These are phyloP conservation scores for Arabidopsis thaliana DNA, from an alignment of 345 rosid genomes.

Conservation along the genomic window DNA sequence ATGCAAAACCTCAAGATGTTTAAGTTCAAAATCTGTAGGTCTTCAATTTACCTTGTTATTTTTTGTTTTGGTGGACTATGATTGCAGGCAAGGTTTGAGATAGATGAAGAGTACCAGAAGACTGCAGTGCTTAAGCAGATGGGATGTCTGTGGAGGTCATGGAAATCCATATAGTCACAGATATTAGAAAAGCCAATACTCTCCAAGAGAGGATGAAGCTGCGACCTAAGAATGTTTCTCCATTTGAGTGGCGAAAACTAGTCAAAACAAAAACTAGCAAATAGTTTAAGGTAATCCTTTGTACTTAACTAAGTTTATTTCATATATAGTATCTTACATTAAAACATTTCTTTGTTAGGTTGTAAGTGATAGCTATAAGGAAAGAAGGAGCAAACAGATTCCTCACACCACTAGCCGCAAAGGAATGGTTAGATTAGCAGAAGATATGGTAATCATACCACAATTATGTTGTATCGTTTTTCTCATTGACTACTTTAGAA, in stretches of 20 bases:
- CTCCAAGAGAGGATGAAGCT: slow-evolving; percentile 4
- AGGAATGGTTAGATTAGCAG: not conserved
- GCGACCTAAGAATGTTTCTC: not conserved
- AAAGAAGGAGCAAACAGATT: too few relatives aligned
- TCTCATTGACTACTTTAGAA: too few relatives aligned
- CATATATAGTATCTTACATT: too few relatives aligned
- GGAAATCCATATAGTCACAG: not conserved
- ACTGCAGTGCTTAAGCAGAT: not conserved
- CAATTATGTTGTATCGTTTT: too few relatives aligned
- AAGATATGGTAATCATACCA: not conserved
- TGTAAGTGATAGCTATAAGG: too few relatives aligned
- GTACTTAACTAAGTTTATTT: too few relatives aligned
- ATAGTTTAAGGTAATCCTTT: not conserved
- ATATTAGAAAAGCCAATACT: not conserved
- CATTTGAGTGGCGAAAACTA: not conserved
- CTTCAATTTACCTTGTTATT: too few relatives aligned
- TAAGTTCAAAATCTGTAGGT: too few relatives aligned
- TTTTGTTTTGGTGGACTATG: not conserved
- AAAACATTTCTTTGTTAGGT: too few relatives aligned
- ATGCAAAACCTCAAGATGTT: too few relatives aligned
- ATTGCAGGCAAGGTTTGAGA: not conserved
- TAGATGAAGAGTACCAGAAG: slow-evolving; percentile 6
- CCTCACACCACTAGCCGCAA: not conserved
- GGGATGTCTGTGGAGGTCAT: slow-evolving; percentile 8
- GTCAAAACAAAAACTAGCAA: not conserved